These are phyloP conservation scores for Diaporthe destruens DNA, from an alignment of 2,329 filamentous ascomycete species.

Conservation along the genomic window DNA sequence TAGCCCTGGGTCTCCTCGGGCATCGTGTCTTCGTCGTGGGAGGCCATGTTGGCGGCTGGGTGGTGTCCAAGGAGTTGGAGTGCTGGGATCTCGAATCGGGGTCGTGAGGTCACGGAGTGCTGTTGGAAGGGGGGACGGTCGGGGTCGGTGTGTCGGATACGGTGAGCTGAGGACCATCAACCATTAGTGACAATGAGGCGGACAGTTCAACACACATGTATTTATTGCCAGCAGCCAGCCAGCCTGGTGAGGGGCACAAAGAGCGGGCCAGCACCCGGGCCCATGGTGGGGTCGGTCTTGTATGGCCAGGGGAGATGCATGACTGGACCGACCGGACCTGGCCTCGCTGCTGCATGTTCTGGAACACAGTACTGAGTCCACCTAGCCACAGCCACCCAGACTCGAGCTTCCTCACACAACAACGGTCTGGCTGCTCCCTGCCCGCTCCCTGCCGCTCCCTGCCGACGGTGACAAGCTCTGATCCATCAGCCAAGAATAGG, in stretches of 20 bases:
- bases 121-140: constrained; percentile 19
- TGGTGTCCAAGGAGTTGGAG: background rate
- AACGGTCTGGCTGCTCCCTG: constrained; percentile 20
- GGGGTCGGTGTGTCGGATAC: constrained; percentile 30
- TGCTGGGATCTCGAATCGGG: background rate
- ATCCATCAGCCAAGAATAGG: constrained; percentile 28
- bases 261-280: constrained; percentile 19
- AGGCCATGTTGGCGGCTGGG: constrained; percentile 67
- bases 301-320: constrained; percentile 33
- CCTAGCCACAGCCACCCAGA: background rate
- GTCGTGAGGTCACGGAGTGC: background rate
- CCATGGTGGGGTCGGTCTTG: constrained; percentile 21
- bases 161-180: constrained; percentile 38
- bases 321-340: constrained; percentile 37
- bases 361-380: constrained; percentile 23
- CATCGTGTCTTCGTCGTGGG: constrained; percentile 83
- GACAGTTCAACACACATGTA: constrained; percentile 40
- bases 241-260: constrained; percentile 40
- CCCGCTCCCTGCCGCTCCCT: constrained; percentile 19
- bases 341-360: constrained; percentile 30
- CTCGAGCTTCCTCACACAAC: constrained; percentile 10
- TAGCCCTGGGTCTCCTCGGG: constrained; percentile 94
- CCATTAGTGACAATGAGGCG: constrained; percentile 29
- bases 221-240: constrained; percentile 39
- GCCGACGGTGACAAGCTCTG: constrained; percentile 27